These are phyloP conservation scores for Trichoderma gracile DNA, from an alignment of 2,329 filamentous ascomycete species.

Conservation along the genomic window DNA sequence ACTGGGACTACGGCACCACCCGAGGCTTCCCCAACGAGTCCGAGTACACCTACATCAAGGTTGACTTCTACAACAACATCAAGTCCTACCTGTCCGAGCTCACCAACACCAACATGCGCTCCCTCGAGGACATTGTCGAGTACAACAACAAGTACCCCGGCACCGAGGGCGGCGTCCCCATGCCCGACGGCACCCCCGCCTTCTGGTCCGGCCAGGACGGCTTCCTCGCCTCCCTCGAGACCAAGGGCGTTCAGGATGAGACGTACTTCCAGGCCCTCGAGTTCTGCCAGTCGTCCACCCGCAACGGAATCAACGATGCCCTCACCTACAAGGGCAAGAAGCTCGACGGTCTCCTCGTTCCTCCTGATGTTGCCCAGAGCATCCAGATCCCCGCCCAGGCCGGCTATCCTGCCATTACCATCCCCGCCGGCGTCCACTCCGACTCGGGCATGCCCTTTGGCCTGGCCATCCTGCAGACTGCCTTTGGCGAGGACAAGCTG, in stretches of 20 bases:
- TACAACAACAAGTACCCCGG: conserved; percentile 66
- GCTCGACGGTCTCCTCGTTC: conserved; percentile 66
- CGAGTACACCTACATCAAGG: conserved; percentile 72
- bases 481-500: conserved; percentile 59
- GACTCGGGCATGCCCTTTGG: conserved; percentile 63
- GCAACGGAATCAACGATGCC: conserved; percentile 70
- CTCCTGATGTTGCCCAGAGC: conserved; percentile 66
- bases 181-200: conserved; percentile 56
- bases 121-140: conserved; percentile 64
- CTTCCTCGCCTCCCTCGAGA: conserved; percentile 63
- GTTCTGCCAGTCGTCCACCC: conserved; percentile 60
- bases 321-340: conserved; percentile 49
- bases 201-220: conserved; percentile 72
- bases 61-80: conserved; percentile 66
- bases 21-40: conserved; percentile 69
- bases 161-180: conserved; percentile 65
- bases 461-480: conserved; percentile 59
- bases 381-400: conserved; percentile 73
- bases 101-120: conserved; percentile 59
- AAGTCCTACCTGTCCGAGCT: conserved; percentile 63
- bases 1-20: conserved; percentile 67
- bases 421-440: conserved; percentile 61
- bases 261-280: conserved; percentile 67
- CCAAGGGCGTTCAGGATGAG: conserved; percentile 61
- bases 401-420: conserved; percentile 70